These are phyloP conservation scores for Chalaropsis thielavioides DNA, from an alignment of 2,329 filamentous ascomycete species.

Conservation along the genomic window DNA sequence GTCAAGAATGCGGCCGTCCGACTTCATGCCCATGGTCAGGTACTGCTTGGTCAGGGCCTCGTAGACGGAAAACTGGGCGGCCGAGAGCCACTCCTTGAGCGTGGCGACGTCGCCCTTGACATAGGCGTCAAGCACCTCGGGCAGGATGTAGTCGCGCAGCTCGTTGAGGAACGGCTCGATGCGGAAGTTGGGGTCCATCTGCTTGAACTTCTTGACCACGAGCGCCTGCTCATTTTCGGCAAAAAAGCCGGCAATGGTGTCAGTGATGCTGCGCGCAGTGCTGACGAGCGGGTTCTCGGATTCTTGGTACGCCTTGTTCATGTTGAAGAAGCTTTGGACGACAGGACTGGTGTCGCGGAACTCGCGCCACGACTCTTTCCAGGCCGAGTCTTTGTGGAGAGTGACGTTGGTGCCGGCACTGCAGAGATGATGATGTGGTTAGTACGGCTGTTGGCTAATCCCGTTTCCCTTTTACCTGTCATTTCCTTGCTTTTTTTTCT, in stretches of 20 bases:
- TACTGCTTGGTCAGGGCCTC: slow-evolving; percentile 95
- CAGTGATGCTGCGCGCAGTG: slow-evolving; percentile 85
- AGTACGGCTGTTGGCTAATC: background rate
- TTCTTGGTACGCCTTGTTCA: slow-evolving; percentile 82
- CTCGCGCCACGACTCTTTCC: slow-evolving; percentile 96
- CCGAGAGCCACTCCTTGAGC: slow-evolving; percentile 87
- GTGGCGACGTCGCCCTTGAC: slow-evolving; percentile 90
- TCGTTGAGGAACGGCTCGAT: slow-evolving; percentile 89
- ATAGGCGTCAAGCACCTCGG: slow-evolving; percentile 93
- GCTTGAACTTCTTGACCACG: slow-evolving; percentile 95
- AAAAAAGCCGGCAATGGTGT: slow-evolving; percentile 87
- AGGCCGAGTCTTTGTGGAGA: slow-evolving; percentile 88
- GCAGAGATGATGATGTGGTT: slow-evolving; percentile 24
- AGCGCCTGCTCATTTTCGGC: slow-evolving; percentile 95
- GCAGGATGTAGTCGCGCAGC: slow-evolving; percentile 93
- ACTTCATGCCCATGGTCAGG: slow-evolving; percentile 80
- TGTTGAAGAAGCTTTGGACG: slow-evolving; percentile 73
- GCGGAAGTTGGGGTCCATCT: slow-evolving; percentile 91
- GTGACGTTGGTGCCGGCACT: slow-evolving; percentile 92
- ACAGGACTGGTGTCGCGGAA: slow-evolving; percentile 84
- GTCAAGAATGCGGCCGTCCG: slow-evolving; percentile 86
- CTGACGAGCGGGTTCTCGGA: slow-evolving; percentile 92
- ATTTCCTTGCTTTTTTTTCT: too few relatives aligned
- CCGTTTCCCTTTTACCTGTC: too few relatives aligned
- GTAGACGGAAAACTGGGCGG: slow-evolving; percentile 92